Conservation (phyloP, 768 basidiomycete genomes). For the Russula brevipes region DNA sequence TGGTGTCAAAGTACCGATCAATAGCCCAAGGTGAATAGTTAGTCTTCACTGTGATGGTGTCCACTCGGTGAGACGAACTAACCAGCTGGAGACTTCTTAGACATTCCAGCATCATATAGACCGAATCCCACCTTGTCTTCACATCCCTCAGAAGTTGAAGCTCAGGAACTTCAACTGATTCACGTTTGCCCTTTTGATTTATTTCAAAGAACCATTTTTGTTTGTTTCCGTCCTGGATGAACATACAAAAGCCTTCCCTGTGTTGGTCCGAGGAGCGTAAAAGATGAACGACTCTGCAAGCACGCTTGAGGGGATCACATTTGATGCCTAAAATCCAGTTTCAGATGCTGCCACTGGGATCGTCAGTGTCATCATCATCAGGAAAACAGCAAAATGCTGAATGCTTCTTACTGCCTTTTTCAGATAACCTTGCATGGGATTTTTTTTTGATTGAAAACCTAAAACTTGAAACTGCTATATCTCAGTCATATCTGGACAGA, state of each 20-base stretch:
- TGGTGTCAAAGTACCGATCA: background rate
- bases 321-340: background rate
- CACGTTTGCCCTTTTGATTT: background rate
- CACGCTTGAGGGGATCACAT: background rate
- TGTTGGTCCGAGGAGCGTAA: background rate
- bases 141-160: background rate
- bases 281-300: background rate
- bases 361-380: too few species aligned
- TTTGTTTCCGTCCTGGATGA: background rate
- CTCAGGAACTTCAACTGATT: background rate
- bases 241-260: background rate
- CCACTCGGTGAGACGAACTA: too few species aligned
- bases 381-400: too few species aligned
- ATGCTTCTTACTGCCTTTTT: too few species aligned
- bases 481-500: too few species aligned
- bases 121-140: background rate
- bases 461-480: too few species aligned
- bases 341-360: too few species aligned
- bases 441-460: too few species aligned
- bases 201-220: background rate
- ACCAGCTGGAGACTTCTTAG: background rate
- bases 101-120: background rate
- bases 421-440: too few species aligned
- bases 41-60: too few species aligned
- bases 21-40: too few species aligned